phyloP scores from a whole-genome alignment of 1,284 basidiomycete species.

The Porogramme epimiltina region DNA sequence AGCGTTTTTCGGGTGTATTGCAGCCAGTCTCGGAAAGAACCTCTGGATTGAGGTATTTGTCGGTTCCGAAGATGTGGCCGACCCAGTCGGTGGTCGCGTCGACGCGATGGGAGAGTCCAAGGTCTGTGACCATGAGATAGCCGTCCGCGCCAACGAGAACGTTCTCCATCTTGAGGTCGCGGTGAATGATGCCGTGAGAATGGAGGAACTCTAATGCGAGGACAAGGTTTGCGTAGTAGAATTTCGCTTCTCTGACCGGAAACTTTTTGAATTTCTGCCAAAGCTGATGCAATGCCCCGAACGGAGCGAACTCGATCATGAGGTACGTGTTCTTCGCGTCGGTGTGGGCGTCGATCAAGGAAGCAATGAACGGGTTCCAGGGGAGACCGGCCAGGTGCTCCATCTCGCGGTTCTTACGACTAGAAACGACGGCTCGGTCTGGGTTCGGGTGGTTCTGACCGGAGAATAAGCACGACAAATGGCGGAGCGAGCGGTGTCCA shows the following conservation, averaged over 20 bases:
- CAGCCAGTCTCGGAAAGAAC: background rate
- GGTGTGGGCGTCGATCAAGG: constrained; percentile 43
- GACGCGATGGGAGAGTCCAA: constrained; percentile 61
- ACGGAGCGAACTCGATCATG: constrained; percentile 48
- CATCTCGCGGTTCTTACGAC: constrained; percentile 42
- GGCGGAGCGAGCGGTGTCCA: constrained; percentile 13
- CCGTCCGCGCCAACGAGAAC: constrained; percentile 68
- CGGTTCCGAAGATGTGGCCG: constrained; percentile 52
- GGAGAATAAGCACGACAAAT: background rate
- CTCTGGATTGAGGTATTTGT: constrained; percentile 53
- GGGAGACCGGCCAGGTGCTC: constrained; percentile 39
- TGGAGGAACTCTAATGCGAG: constrained; percentile 77
- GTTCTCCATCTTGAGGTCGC: constrained; percentile 88
- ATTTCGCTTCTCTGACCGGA: constrained; percentile 35
- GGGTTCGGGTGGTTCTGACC: constrained; percentile 4
- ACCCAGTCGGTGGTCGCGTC: constrained; percentile 50
- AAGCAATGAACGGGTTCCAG: constrained; percentile 55
- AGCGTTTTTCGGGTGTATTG: background rate
- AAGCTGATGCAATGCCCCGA: constrained; percentile 41
- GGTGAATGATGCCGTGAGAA: constrained; percentile 72
- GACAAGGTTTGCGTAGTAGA: constrained; percentile 64
- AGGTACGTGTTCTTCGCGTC: constrained; percentile 51
- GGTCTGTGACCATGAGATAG: constrained; percentile 73
- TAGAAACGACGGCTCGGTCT: constrained; percentile 6
- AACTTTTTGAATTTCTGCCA: constrained; percentile 29